A percentile compares a stretch with the other conserved stretches of the same genome.
Conservation (phyloP, 2,329 filamentous ascomycete genomes). For the Ramularia collo-cygni region DNA sequence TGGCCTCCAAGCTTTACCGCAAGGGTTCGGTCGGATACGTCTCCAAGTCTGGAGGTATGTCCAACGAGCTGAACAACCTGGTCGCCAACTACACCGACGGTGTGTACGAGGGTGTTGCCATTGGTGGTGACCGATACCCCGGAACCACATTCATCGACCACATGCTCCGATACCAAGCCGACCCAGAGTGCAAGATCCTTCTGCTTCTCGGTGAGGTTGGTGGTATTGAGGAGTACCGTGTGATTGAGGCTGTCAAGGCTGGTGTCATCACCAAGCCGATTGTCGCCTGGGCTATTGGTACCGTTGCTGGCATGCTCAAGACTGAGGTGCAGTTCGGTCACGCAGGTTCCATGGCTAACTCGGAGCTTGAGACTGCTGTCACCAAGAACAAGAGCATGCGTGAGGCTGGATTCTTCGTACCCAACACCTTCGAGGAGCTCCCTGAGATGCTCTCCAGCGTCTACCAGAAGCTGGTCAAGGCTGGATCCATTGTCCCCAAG, state of each 20-base stretch:
- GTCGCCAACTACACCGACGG: conserved; percentile 92
- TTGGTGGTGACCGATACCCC: conserved; percentile 97
- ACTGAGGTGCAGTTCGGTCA: conserved; percentile 99
- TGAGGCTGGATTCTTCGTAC: conserved; percentile 89
- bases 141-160: conserved; percentile 99
- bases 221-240: conserved; percentile 99
- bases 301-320: conserved; percentile 99
- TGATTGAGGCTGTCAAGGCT: conserved; percentile 94
- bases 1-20: conserved; percentile 99
- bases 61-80: conserved; percentile 99
- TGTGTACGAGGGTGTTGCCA: conserved; percentile 98
- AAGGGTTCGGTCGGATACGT: conserved; percentile 98
- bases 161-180: conserved; percentile 89
- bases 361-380: conserved; percentile 92
- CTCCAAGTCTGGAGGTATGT: conserved; percentile 99
- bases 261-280: conserved; percentile 97
- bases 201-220: conserved; percentile 94
- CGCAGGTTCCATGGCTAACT: conserved; percentile 98
- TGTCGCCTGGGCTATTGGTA: conserved; percentile 98
- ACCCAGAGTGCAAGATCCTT: conserved; percentile 96
- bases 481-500: conserved; percentile 77
- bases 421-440: conserved; percentile 94
- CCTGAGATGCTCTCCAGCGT: conserved; percentile 68
- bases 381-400: conserved; percentile 97
- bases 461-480: conserved; percentile 80